Evolutionary conservation across 1,284 basidiomycete species (phyloP), one percentile per base, ranked within the genome.

Genomic region (Quambalaria eucalypti): DNA sequence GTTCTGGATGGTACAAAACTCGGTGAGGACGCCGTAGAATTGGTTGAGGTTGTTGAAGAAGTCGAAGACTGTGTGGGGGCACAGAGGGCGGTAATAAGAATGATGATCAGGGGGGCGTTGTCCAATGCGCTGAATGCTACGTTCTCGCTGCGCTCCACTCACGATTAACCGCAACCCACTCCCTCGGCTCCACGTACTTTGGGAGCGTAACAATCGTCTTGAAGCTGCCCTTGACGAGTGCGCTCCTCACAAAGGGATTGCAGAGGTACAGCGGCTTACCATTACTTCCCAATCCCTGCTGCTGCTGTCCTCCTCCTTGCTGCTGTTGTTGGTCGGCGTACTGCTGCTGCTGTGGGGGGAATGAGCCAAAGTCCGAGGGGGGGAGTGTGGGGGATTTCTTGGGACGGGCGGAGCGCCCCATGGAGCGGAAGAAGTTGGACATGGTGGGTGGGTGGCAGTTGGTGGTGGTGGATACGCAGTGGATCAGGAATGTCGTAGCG

Each of bases 111-210:
- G 7, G 26, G 28, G 28, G 29, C 40, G 21, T n/a, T 21, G 2
- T 4, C n/a, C n/a, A n/a, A n/a, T n/a, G n/a, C n/a, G n/a, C n/a
- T n/a, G n/a, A n/a, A n/a, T n/a, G n/a, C n/a, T n/a, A n/a, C n/a
- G n/a, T 25, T 14, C 12, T 3, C 42, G 23, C 16, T 7, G 6
- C 6, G 25, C 9, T 7, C 38, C 6, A 67, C 88, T 74, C 74
- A 96, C 91, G 82, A 74, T 97, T 96, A 57, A 95, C 87, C 0
- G 92, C 93, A 29, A 98, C 90, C 95, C 95, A 98, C 78, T 98
- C 95, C 54, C 69, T 70, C 8, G 64, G 66, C 29, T 76, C 71
- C 51, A 70, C 63, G 54, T 76, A 97, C 76, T 96, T 96, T 19
- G 95, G 95, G 33, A 95, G 83, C 78, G 91, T 88, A 38, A 97